Base-by-base conservation (phyloP, 441 rosid genomes). In the Croton setiger region DNA sequence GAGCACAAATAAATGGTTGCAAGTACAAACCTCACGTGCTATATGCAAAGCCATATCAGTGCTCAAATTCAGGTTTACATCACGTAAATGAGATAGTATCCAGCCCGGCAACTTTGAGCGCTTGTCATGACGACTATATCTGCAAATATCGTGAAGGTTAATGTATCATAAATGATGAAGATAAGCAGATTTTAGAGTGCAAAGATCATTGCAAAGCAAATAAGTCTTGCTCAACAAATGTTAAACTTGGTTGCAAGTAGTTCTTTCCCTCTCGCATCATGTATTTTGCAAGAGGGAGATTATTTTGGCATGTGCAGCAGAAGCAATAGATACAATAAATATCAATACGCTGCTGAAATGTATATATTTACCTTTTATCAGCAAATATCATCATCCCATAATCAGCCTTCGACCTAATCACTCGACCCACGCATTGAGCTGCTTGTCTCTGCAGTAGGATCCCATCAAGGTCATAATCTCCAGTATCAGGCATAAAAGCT, bases 371-470 rank as follows among this genome's bases (percentile, higher is more conserved):
- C 97, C 99, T 87, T 80, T 94, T 92, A 81, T 92, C 98, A 48
- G 99, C 96, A 80, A 94, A 94, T 78, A 94, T 87, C 99, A 94
- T 94, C 99, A 94, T 94, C 56, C 99, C 99, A 79, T 94, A 94
- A 78, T 94, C 99, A 49, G 99, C 97, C 81, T 94, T 94, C 59
- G 98, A 94, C 73, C 98, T 81, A 79, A 94, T 94, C 43, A 94
- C 99, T 76, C 98, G 85, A 23, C 99, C 99, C 18, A 94, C 99
- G 68, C 97, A 94, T 81, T 94, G 99, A 75, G 99, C 99, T 77
- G 98, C 97, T 82, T 94, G 98, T 77, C 99, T 90, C 99, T 92
- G 86, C 68, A 60, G 23, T 33, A 47, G 37, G 73, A 60, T 66
- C 69, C 51, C 37, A 72, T 31, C 18, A 48, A 73, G 68, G 23